These are phyloP conservation scores for Scenedesmus sp. DNA, from an alignment of 163 green algal genomes.

Conservation along the genomic window DNA sequence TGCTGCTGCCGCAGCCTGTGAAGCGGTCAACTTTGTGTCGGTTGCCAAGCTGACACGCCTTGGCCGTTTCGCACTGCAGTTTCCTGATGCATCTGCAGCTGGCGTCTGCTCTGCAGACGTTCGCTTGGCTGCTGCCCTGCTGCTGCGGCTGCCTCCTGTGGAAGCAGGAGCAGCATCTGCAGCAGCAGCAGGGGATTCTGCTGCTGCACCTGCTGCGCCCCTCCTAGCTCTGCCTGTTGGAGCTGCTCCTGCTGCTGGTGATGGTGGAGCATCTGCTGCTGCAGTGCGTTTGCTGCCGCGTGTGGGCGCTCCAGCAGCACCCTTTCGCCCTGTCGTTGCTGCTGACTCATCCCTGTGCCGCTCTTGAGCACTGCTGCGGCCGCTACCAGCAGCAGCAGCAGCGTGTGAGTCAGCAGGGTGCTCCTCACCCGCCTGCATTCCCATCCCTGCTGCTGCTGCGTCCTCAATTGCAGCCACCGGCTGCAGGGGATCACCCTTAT, in stretches of 20 bases:
- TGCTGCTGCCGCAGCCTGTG: neutral
- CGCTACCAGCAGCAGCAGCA: neutral
- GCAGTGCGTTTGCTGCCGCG: neutral
- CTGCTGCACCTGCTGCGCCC: neutral
- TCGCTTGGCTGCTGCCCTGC: neutral
- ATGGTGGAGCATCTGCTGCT: neutral
- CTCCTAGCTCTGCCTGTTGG: neutral
- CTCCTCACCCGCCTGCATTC: neutral
- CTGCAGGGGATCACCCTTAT: neutral
- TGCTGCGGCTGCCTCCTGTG: conserved; percentile 2
- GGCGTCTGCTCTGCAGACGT: neutral
- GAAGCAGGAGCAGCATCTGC: neutral
- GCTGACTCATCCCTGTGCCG: no score
- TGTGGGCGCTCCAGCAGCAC: neutral
- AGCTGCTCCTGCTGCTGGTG: neutral
- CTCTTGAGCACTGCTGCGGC: neutral
- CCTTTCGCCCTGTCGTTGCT: no score
- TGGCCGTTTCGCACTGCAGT: neutral
- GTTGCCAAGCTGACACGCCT: neutral
- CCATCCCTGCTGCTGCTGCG: neutral
- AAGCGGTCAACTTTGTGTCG: neutral
- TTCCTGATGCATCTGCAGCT: neutral
- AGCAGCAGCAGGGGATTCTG: neutral
- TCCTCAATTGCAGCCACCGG: neutral
- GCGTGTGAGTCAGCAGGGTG: no score